Evolutionary conservation across 306 rosid genomes (phyloP).

Genomic region (Sesbania bispinosa): DNA sequence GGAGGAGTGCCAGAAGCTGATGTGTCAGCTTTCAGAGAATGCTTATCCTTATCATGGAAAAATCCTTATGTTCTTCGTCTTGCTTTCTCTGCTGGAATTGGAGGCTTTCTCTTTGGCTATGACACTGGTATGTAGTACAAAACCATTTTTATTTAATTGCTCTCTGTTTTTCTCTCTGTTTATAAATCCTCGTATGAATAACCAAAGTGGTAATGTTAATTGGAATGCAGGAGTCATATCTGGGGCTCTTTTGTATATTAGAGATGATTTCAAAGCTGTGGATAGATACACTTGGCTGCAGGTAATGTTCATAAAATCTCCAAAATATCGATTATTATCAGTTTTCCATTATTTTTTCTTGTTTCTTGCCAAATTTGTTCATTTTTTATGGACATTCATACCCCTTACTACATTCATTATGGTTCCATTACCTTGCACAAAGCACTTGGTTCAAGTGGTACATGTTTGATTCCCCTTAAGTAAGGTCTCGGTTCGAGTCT

Average conservation of each 20-base stretch:
- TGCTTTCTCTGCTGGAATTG: conserved; percentile 53
- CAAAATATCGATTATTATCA: neutral
- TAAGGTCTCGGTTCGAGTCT: too few species aligned
- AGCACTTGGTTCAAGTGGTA: too few species aligned
- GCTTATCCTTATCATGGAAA: conserved; percentile 36
- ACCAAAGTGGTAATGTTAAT: too few species aligned
- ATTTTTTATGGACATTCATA: too few species aligned
- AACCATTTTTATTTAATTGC: too few species aligned
- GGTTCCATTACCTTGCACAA: too few species aligned
- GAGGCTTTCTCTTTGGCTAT: conserved; percentile 51
- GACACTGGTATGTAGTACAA: conserved; percentile 52
- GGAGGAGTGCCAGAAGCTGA: conserved; percentile 45
- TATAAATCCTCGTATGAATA: too few species aligned
- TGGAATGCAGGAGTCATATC: conserved; percentile 69
- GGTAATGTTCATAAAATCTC: conserved; percentile 28
- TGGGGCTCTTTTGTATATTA: conserved; percentile 63
- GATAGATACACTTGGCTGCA: conserved; percentile 50
- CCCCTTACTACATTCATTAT: too few species aligned
- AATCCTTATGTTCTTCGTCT: conserved; percentile 52
- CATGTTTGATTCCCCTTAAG: too few species aligned
- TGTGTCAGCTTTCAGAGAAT: conserved; percentile 47
- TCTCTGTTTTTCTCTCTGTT: neutral
- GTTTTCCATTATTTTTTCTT: neutral
- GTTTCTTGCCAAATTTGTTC: neutral
- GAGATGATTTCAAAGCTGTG: conserved; percentile 55